phyloP scores from a whole-genome alignment of 176 grass and related monocot genomes.

The Bromus sterilis region DNA sequence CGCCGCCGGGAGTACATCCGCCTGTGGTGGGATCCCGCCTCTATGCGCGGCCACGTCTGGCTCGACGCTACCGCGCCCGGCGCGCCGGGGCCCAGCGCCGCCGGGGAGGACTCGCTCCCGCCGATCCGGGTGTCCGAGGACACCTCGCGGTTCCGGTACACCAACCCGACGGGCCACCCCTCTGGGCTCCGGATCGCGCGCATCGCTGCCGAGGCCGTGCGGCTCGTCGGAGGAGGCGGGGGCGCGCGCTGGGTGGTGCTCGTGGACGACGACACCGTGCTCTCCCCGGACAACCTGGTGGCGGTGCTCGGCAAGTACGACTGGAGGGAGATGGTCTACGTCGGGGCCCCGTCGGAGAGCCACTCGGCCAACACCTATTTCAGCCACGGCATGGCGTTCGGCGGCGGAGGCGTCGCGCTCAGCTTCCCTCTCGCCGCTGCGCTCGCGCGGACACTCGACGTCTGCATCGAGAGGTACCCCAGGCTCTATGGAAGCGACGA shows the following conservation, averaged over 20 bases:
- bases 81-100: slow-evolving; percentile 25
- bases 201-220: slow-evolving; percentile 81
- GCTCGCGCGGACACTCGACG: slow-evolving; percentile 59
- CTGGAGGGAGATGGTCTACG: slow-evolving; percentile 93
- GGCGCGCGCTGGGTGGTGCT: slow-evolving; percentile 75
- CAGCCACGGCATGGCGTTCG: slow-evolving; percentile 94
- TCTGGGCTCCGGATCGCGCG: slow-evolving; percentile 91
- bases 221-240: slow-evolving; percentile 34
- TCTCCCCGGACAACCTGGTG: slow-evolving; percentile 75
- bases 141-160: slow-evolving; percentile 88
- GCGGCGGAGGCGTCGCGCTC: slow-evolving; percentile 85
- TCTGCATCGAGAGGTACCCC: slow-evolving; percentile 91
- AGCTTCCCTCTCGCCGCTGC: slow-evolving; percentile 75
- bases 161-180: slow-evolving; percentile 92
- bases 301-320: slow-evolving; percentile 85
- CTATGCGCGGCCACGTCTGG: slow-evolving; percentile 81
- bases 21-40: slow-evolving; percentile 72
- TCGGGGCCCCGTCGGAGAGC: slow-evolving; percentile 82
- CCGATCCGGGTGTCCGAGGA: slow-evolving; percentile 89
- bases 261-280: slow-evolving; percentile 89
- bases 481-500: slow-evolving; percentile 90
- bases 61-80: slow-evolving; percentile 37
- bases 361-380: slow-evolving; percentile 95
- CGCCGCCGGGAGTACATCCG: slow-evolving; percentile 70
- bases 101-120: slow-evolving; percentile 36